Evolutionary conservation across 2,329 filamentous ascomycete species (phyloP), one percentile per base, ranked within the genome.

Genomic region (Emergomyces pasteurianus): DNA sequence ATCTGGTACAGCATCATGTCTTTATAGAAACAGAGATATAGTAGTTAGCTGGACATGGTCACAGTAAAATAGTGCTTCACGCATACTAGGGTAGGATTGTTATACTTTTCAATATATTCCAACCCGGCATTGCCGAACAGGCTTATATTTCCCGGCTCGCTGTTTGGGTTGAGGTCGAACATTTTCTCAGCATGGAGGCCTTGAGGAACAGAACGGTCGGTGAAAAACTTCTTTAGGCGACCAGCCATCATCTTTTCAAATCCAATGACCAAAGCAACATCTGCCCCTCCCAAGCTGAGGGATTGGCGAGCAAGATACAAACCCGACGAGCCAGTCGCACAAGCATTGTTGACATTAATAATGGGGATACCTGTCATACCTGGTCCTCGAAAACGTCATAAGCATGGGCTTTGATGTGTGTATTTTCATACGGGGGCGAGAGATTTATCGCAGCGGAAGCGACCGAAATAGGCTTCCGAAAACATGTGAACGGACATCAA

Each of bases 241-340:
- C 67, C 66, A 14, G 67, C 60, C 36, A 58, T 58, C 67, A 69
- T 69, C 58, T 69, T 63, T 60, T 69, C 67, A 56, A 68, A 69
- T 12, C 67, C 67, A 54, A 69, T 63, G 40, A 66, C 66, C 21
- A 69, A 46, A n/a, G 64, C 65, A 58, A 65, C 64, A 58, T 68
- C 65, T 16, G 60, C 64, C 16, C 52, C 61, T n/a, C 67, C 66
- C 21, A 60, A 57, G 38, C 50, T 54, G 49, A 69, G 60, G 23
- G 64, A 58, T 42, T 62, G 60, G 14, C 63, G 63, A 23, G 66
- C 67, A 23, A 69, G 61, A 42, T 66, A 61, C 16, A 69, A 38
- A 9, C 67, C 67, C 7, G 65, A 58, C 18, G 62, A 65, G 16
- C 67, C 67, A 31, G 66, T 68, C 14, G 65, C 60, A 58, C 67